phyloP scores from a whole-genome alignment of 768 basidiomycete species.

The Gyrodon lividus region DNA sequence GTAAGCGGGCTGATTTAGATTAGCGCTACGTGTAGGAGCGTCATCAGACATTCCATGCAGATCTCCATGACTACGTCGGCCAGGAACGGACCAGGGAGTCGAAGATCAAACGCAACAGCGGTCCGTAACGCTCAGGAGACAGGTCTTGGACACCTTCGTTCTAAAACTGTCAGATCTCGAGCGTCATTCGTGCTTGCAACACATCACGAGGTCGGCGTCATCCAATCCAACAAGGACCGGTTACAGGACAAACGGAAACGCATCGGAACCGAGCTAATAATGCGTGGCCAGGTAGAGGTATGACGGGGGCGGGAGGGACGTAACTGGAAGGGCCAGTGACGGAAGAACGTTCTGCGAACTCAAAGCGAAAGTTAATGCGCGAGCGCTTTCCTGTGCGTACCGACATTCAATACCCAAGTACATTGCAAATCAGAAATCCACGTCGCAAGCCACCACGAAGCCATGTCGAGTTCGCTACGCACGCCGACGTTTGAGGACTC shows the following conservation, averaged over 20 bases:
- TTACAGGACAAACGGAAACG: slow-evolving; percentile 19
- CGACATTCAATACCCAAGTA: slow-evolving; percentile 23
- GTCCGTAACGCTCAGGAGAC: slow-evolving; percentile 14
- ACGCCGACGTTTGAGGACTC: slow-evolving; percentile 50
- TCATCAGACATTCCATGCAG: slow-evolving; percentile 12
- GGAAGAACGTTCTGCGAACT: slow-evolving; percentile 11
- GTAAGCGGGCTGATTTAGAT: slow-evolving; percentile 11
- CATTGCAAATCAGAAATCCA: slow-evolving; percentile 22
- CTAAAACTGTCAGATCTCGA: background rate
- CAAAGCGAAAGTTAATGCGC: slow-evolving; percentile 4
- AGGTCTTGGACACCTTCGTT: slow-evolving; percentile 34
- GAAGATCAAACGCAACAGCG: slow-evolving; percentile 24
- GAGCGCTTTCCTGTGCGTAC: slow-evolving; percentile 38
- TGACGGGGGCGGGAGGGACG: slow-evolving; percentile 21
- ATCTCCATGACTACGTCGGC: slow-evolving; percentile 8
- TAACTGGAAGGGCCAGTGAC: slow-evolving; percentile 19
- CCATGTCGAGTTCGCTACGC: slow-evolving; percentile 57
- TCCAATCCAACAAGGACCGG: slow-evolving; percentile 12
- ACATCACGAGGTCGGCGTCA: background rate
- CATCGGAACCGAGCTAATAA: slow-evolving; percentile 39
- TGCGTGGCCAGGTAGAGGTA: slow-evolving; percentile 27
- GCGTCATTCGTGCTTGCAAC: background rate
- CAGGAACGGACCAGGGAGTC: slow-evolving; percentile 17
- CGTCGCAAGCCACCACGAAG: slow-evolving; percentile 37
- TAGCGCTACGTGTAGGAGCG: slow-evolving; percentile 5